Evolutionary conservation across 176 grass and related monocot genomes (phyloP).

Genomic region (Dactylis glomerata): DNA sequence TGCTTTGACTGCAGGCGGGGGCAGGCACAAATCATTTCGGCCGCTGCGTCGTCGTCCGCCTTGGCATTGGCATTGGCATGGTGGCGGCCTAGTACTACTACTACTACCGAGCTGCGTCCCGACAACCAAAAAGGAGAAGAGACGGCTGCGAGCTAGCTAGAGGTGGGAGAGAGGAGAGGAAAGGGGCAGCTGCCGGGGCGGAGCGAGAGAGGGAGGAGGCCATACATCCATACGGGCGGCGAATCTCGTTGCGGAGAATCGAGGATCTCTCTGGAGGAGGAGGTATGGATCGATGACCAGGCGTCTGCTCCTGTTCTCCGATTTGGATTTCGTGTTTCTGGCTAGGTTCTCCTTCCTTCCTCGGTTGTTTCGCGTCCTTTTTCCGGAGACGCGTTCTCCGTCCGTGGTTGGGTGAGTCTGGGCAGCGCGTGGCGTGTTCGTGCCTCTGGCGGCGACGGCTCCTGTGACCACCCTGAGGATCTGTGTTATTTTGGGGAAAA

Average conservation of each 20-base stretch:
- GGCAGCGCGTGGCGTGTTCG: not conserved
- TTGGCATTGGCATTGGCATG: no score
- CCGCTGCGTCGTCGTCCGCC: constrained; percentile 19
- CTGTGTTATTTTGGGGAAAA: not conserved
- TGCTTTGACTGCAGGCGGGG: constrained; percentile 39
- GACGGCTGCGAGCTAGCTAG: constrained; percentile 5
- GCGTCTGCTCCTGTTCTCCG: not conserved
- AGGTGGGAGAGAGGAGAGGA: not conserved
- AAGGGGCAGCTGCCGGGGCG: not conserved
- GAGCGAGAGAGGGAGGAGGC: not conserved
- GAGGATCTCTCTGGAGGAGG: not conserved
- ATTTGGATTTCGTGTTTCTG: not conserved
- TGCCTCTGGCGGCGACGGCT: not conserved
- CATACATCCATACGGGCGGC: not conserved
- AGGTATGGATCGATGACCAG: not conserved
- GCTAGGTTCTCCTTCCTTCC: not conserved
- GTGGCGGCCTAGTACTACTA: not conserved
- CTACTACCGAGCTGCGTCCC: constrained; percentile 35
- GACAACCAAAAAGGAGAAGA: constrained; percentile 38
- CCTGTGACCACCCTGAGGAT: not conserved
- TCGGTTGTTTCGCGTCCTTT: not conserved
- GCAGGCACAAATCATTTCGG: constrained; percentile 55
- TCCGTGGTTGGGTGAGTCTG: not conserved
- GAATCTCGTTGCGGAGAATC: not conserved
- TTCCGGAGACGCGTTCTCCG: not conserved